Evolutionary conservation across 2,329 filamentous ascomycete species (phyloP).

Genomic region (Geosmithia flava): DNA sequence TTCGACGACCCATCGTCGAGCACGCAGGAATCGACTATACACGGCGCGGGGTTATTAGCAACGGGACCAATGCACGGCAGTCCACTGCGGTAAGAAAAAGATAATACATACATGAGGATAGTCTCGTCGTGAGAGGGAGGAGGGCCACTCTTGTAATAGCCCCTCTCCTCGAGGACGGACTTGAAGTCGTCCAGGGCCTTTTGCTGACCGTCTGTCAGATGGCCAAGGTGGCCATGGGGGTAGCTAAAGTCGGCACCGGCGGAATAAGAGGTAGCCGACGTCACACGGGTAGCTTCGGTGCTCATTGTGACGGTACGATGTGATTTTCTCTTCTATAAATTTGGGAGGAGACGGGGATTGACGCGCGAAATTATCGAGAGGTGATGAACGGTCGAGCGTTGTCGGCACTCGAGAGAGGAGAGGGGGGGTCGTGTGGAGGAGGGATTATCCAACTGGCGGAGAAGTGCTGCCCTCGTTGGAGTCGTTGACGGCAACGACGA

Average conservation of each 20-base stretch:
- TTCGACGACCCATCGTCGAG: slow-evolving; percentile 64
- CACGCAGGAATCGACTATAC: slow-evolving; percentile 68
- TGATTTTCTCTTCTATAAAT: too few species aligned
- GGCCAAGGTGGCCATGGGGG: slow-evolving; percentile 68
- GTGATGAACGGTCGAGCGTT: not conserved
- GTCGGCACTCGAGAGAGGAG: not conserved
- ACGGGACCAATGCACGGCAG: not conserved
- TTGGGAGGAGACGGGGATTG: too few species aligned
- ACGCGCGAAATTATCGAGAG: too few species aligned
- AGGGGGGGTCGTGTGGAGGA: too few species aligned
- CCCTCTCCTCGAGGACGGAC: slow-evolving; percentile 48
- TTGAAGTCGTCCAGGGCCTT: slow-evolving; percentile 62
- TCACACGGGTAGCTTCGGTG: not conserved
- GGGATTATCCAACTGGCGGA: not conserved
- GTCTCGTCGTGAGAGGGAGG: slow-evolving; percentile 59
- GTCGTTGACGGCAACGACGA: too few species aligned
- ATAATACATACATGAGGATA: slow-evolving; percentile 49
- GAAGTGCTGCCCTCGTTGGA: not conserved
- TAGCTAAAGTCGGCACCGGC: slow-evolving; percentile 36
- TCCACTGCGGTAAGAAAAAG: not conserved
- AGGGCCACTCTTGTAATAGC: slow-evolving; percentile 45
- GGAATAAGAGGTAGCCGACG: slow-evolving; percentile 10
- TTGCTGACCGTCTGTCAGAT: slow-evolving; percentile 59
- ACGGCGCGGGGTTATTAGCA: not conserved
- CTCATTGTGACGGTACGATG: not conserved